phyloP scores from a whole-genome alignment of 2,329 filamentous ascomycete genomes.

The Alternaria angustiovoidea region DNA sequence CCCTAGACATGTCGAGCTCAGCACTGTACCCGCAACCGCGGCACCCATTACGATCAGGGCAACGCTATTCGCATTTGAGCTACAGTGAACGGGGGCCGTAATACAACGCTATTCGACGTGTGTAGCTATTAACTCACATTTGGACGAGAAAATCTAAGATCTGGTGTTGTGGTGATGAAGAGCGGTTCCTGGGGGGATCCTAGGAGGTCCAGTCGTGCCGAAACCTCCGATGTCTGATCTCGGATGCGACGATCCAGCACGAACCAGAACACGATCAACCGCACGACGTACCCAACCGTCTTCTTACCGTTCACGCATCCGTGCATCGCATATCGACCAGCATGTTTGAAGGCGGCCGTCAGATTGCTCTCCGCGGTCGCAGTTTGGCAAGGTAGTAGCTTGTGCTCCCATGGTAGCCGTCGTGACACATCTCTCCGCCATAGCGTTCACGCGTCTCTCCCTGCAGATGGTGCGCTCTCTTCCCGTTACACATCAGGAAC shows the following conservation, averaged over 20 bases:
- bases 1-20: neutral
- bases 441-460: slow-evolving; percentile 38
- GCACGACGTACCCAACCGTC: slow-evolving; percentile 4
- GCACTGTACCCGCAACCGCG: neutral
- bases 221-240: slow-evolving; percentile 31
- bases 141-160: slow-evolving; percentile 2
- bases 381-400: slow-evolving; percentile 45
- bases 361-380: slow-evolving; percentile 23
- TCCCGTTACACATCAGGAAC: slow-evolving; percentile 40
- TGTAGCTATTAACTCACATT: slow-evolving; percentile 8
- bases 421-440: slow-evolving; percentile 39
- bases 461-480: slow-evolving; percentile 34
- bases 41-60: neutral
- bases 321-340: slow-evolving; percentile 14
- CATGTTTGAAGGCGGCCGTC: slow-evolving; percentile 22
- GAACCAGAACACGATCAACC: slow-evolving; percentile 18
- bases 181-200: slow-evolving; percentile 6
- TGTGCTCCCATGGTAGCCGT: slow-evolving; percentile 40
- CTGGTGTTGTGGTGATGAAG: slow-evolving; percentile 7
- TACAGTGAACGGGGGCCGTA: neutral
- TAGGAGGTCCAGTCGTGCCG: slow-evolving; percentile 14
- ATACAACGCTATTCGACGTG: neutral
- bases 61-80: neutral
- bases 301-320: slow-evolving; percentile 13
- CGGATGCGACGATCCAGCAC: slow-evolving; percentile 26